phyloP scores from a whole-genome alignment of 2,329 filamentous ascomycete species.

The Epichloe gansuensis region DNA sequence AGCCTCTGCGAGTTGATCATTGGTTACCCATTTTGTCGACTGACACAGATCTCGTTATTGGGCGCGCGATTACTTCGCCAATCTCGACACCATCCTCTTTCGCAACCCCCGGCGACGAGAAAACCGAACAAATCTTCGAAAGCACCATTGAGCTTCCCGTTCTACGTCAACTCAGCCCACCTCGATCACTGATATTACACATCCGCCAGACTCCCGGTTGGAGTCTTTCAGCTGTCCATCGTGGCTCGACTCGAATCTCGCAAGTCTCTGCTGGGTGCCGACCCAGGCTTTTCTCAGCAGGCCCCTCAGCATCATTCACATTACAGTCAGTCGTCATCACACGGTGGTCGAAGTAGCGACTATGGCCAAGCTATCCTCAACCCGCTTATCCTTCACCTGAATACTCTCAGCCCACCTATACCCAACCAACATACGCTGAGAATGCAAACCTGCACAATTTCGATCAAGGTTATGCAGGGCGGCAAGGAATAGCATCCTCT shows the following conservation, averaged over 20 bases:
- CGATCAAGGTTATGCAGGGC: constrained; percentile 24
- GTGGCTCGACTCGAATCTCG: constrained; percentile 30
- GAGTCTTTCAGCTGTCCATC: constrained; percentile 21
- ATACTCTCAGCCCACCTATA: constrained; percentile 14
- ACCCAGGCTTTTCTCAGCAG: constrained; percentile 25
- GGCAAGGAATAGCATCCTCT: constrained; percentile 24
- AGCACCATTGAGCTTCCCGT: neutral
- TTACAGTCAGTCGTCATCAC: constrained; percentile 12
- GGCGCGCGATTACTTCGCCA: neutral
- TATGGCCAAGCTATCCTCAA: constrained; percentile 23
- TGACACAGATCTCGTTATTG: neutral
- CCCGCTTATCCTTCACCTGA: constrained; percentile 18
- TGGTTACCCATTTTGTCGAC: neutral
- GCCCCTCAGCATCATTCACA: constrained; percentile 13
- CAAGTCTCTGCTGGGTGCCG: constrained; percentile 26
- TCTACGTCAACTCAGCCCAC: neutral
- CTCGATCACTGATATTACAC: neutral
- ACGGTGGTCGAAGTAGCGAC: constrained; percentile 9
- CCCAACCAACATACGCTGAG: constrained; percentile 16
- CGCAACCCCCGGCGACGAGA: neutral
- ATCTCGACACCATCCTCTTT: neutral
- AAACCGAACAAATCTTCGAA: neutral
- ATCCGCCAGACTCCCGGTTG: constrained; percentile 21
- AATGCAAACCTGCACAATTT: constrained; percentile 18
- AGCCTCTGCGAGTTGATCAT: neutral